phyloP scores from a whole-genome alignment of 192 early-diverging fungal species.

The Dissophora ornata region DNA sequence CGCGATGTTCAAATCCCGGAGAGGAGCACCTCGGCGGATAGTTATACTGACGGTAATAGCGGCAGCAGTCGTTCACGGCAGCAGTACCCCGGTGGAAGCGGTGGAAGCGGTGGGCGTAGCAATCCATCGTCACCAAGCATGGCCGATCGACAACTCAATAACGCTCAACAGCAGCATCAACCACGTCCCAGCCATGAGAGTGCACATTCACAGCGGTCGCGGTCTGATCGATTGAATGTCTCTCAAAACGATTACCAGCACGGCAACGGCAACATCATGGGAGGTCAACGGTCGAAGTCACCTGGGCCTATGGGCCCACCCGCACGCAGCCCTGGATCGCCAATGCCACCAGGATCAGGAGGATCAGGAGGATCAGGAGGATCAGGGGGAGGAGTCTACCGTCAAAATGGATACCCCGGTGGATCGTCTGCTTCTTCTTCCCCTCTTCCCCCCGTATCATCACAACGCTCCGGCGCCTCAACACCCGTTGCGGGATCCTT shows the following conservation, averaged over 20 bases:
- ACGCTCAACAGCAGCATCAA: conserved; percentile 11
- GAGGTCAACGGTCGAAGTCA: conserved; percentile 23
- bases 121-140: conserved; percentile 37
- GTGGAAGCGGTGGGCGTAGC: conserved; percentile 9
- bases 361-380: conserved; percentile 4
- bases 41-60: neutral
- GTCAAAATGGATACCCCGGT: conserved; percentile 42
- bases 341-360: conserved; percentile 10
- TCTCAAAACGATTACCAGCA: conserved; percentile 12
- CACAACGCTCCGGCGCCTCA: neutral
- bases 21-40: conserved; percentile 37
- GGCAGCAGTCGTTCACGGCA: conserved; percentile 23
- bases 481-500: neutral
- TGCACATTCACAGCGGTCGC: conserved; percentile 7
- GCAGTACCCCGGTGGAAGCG: neutral
- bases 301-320: conserved; percentile 10
- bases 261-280: conserved; percentile 1
- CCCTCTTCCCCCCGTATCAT: conserved; percentile 9
- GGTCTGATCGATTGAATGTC: conserved; percentile 24
- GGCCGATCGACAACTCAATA: conserved; percentile 8
- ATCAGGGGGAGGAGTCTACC: conserved; percentile 32
- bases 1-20: conserved; percentile 14
- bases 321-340: conserved; percentile 18
- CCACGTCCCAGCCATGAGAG: conserved; percentile 21
- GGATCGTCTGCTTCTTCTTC: conserved; percentile 21